phyloP scores from a whole-genome alignment of 2,329 filamentous ascomycete genomes.

The Exophiala calicioides region DNA sequence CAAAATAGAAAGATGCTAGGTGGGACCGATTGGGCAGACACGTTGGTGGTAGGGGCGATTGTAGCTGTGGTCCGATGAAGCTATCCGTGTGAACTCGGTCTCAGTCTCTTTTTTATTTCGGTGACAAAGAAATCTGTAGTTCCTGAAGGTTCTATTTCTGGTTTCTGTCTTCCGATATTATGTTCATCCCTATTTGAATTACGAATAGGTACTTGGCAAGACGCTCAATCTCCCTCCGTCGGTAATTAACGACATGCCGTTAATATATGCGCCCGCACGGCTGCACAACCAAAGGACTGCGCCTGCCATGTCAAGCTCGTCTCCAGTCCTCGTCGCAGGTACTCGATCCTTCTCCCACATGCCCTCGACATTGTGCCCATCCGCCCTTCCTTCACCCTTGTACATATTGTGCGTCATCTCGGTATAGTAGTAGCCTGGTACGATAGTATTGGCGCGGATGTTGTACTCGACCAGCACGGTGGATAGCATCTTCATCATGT shows the following conservation, averaged over 20 bases:
- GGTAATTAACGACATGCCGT: conserved; percentile 62
- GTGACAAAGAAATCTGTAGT: no score
- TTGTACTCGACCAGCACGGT: conserved; percentile 43
- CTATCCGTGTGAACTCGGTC: no score
- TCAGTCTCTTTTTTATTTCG: no score
- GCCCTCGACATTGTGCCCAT: conserved; percentile 41
- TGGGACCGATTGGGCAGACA: no score
- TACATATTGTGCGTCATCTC: conserved; percentile 61
- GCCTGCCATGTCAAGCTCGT: conserved; percentile 65
- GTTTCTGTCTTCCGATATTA: no score
- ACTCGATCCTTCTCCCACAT: conserved; percentile 48
- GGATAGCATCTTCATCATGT: conserved; percentile 53
- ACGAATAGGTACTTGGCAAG: conserved; percentile 60
- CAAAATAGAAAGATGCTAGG: no score
- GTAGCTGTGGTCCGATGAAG: no score
- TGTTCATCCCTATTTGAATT: no score
- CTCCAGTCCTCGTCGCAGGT: conserved; percentile 62
- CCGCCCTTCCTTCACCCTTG: conserved; percentile 39
- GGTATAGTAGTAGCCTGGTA: conserved; percentile 58
- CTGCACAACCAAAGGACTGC: conserved; percentile 66
- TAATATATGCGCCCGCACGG: conserved; percentile 65
- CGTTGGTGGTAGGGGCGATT: no score
- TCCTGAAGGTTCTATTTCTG: no score
- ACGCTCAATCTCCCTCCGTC: conserved; percentile 64
- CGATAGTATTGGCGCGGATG: conserved; percentile 53